These are phyloP conservation scores for Fusarium caatingaense DNA, from an alignment of 2,329 filamentous ascomycete species.

Conservation along the genomic window DNA sequence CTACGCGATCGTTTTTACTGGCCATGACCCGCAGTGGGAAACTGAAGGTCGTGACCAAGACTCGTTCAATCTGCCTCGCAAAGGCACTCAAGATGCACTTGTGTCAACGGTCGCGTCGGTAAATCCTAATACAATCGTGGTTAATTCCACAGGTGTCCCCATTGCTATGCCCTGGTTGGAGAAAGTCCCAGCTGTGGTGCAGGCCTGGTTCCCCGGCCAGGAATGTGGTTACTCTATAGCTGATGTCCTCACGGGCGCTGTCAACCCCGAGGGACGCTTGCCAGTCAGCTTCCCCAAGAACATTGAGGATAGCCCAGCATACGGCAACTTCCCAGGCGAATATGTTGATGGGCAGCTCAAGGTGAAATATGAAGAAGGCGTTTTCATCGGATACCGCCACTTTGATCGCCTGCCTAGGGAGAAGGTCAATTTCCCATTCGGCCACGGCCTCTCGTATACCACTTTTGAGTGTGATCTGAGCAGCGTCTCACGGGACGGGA, in stretches of 20 bases:
- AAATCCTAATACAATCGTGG: conserved; percentile 69
- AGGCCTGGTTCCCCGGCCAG: conserved; percentile 77
- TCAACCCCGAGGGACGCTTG: conserved; percentile 72
- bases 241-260: conserved; percentile 71
- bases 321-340: conserved; percentile 68
- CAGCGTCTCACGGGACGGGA: conserved; percentile 47
- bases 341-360: conserved; percentile 35
- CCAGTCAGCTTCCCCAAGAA: conserved; percentile 70
- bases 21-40: conserved; percentile 63
- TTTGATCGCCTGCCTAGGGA: conserved; percentile 68
- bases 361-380: conserved; percentile 73
- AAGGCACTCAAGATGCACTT: conserved; percentile 64
- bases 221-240: conserved; percentile 75
- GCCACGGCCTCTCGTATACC: conserved; percentile 75
- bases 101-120: conserved; percentile 65
- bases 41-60: conserved; percentile 74
- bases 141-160: conserved; percentile 73
- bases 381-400: conserved; percentile 75
- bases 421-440: conserved; percentile 71
- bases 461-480: conserved; percentile 66
- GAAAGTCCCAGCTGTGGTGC: conserved; percentile 67
- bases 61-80: conserved; percentile 72
- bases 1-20: conserved; percentile 66
- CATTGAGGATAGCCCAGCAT: conserved; percentile 71
- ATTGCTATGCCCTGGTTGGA: conserved; percentile 66